Evolutionary conservation across 2,329 filamentous ascomycete species (phyloP), one percentile per base, ranked within the genome.

Genomic region (Fusarium tanahbumbuense): DNA sequence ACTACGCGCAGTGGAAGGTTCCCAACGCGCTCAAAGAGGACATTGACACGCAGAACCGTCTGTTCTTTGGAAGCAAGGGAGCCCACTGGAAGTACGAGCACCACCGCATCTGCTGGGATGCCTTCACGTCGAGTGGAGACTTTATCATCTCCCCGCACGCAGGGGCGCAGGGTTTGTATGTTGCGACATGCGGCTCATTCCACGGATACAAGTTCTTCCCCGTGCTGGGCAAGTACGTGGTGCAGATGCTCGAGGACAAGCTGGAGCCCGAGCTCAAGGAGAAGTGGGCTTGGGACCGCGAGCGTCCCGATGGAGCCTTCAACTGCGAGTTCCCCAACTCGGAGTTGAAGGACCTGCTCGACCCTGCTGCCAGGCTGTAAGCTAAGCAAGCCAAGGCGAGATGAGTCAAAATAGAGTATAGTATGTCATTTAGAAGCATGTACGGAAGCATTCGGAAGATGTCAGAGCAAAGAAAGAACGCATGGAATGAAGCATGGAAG

Each of bases 191-290:
- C 15, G 89, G 89, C 9, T 91, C 88, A 1, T 90, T 91, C 71
- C 89, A 92, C 77, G 86, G 87, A 18, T 91, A 85, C 82, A 91
- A 92, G 77, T 91, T 92, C 77, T 84, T 92, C 60, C 89, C 89
- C 0, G 84, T 87, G 5, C 84, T 91, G 27, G 89, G 90, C 7
- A 86, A 85, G 69, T 91, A 91, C 70, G 82, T 89, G 28, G 75
- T 84, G n/a, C 83, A 87, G 71, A 86, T 86, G 88, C 78, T 83
- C 28, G 84, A 84, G 70, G 84, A 78, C 15, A 67, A 77, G 16
- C 75, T 89, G 20, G 76, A 79, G 9, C 70, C 81, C 0, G 83
- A 84, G 55, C 72, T 88, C 61, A 72, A 73, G 49, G 71, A 78
- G 53, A 84, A 83, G 70, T 88, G 87, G 86, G 85, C 85, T 7